Percentiles rank a stretch among this genome's conserved stretches.
Evolutionary conservation across 139 green algal genomes (phyloP).

Genomic region (Micractinium conductrix): DNA sequence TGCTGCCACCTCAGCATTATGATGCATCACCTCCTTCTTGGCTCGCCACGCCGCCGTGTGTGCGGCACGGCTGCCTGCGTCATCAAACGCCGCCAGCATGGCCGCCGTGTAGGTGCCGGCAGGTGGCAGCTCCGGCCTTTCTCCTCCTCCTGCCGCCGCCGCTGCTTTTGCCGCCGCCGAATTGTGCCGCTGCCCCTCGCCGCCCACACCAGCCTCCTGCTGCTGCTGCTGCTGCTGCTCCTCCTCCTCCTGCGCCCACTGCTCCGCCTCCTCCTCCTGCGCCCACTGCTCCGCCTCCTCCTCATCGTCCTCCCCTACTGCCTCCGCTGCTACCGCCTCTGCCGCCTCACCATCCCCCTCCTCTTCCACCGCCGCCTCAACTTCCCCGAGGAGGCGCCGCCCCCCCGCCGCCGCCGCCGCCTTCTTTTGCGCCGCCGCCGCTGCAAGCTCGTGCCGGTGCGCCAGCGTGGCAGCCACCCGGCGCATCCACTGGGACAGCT

Average conservation of each 20-base stretch:
- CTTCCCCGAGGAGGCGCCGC: neutral
- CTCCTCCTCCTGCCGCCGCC: neutral
- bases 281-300: neutral
- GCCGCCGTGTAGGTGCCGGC: slow-evolving; percentile 18
- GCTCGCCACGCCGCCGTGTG: slow-evolving; percentile 3
- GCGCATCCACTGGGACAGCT: neutral
- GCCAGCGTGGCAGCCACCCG: neutral
- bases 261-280: neutral
- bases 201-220: neutral
- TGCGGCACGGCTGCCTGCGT: neutral
- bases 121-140: neutral
- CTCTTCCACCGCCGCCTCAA: neutral
- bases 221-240: neutral
- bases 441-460: neutral
- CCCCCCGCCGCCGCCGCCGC: neutral
- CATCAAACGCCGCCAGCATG: neutral
- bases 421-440: neutral
- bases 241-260: neutral
- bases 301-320: neutral
- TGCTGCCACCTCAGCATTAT: neutral
- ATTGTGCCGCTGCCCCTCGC: neutral
- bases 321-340: neutral
- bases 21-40: neutral
- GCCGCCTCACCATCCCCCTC: neutral
- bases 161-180: neutral